Evolutionary conservation across 345 rosid genomes (phyloP).

Genomic region (Aquilaria malaccensis): DNA sequence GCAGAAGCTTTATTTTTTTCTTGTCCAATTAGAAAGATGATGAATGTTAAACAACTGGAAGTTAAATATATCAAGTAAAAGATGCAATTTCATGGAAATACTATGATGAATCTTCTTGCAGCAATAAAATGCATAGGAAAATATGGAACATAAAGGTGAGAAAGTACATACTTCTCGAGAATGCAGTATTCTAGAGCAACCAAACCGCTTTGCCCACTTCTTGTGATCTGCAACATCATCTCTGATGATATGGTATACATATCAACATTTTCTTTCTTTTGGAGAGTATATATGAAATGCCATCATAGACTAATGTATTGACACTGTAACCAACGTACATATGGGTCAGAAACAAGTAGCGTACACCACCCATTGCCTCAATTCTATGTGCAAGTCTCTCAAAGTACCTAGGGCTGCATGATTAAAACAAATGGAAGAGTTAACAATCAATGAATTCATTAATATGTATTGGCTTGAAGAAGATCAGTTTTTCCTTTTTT

Average conservation of each 20-base stretch:
- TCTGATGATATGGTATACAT: constrained; percentile 27
- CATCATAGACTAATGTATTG: not conserved
- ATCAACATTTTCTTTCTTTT: constrained; percentile 1
- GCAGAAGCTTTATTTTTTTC: too few relatives aligned
- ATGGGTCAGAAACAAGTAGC: constrained; percentile 59
- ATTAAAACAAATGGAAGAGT: constrained; percentile 5
- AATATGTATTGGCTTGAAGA: not conserved
- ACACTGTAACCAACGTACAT: constrained; percentile 21
- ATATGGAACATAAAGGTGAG: not conserved
- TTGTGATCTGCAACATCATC: constrained; percentile 70
- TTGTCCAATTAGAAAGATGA: too few relatives aligned
- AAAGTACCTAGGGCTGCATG: constrained; percentile 47
- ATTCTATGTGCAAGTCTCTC: constrained; percentile 45
- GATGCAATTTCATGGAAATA: not conserved
- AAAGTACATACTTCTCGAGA: constrained; percentile 34
- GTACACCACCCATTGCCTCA: constrained; percentile 48
- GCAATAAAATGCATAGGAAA: not conserved
- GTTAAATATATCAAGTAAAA: not conserved
- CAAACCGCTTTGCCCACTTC: constrained; percentile 50
- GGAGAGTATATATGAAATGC: too few relatives aligned
- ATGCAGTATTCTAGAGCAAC: constrained; percentile 47
- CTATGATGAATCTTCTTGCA: too few relatives aligned
- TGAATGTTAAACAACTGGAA: not conserved
- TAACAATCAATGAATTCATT: not conserved
- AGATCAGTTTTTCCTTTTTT: not conserved